A percentile compares a stretch with the other conserved stretches of the same genome.
Evolutionary conservation across 2,329 filamentous ascomycete genomes (phyloP).

Genomic region (Phialophora expanda): DNA sequence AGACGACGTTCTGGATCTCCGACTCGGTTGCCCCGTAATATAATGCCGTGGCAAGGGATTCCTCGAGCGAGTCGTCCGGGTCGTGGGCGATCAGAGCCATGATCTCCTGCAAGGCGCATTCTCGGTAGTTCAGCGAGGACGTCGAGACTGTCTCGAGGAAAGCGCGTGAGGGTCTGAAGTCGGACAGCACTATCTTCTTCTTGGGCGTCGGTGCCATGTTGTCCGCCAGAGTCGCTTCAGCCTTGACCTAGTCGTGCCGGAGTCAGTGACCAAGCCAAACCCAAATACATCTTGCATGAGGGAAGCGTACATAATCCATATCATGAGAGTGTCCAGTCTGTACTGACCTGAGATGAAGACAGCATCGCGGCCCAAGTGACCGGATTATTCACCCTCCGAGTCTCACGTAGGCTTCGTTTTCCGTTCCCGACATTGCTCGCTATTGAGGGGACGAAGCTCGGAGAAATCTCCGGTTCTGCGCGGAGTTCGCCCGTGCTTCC

Average conservation of each 20-base stretch:
- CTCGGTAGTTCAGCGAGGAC: constrained; percentile 20
- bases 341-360: neutral
- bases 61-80: constrained; percentile 7
- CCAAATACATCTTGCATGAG: neutral
- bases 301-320: neutral
- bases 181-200: neutral
- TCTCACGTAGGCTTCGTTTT: constrained; percentile 13
- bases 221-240: neutral
- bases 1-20: constrained; percentile 21
- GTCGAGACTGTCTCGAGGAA: constrained; percentile 17
- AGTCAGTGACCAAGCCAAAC: neutral
- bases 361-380: neutral
- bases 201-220: neutral
- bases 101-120: constrained; percentile 14
- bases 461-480: neutral
- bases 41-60: constrained; percentile 11
- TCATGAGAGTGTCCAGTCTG: no score
- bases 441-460: neutral
- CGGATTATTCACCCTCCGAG: constrained; percentile 6
- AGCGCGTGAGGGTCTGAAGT: neutral
- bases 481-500: neutral
- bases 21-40: constrained; percentile 18
- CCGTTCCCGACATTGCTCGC: neutral
- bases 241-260: neutral
- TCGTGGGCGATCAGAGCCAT: constrained; percentile 18